phyloP scores from a whole-genome alignment of 495 filamentous ascomycete species.

The Delitschia confertaspora region DNA sequence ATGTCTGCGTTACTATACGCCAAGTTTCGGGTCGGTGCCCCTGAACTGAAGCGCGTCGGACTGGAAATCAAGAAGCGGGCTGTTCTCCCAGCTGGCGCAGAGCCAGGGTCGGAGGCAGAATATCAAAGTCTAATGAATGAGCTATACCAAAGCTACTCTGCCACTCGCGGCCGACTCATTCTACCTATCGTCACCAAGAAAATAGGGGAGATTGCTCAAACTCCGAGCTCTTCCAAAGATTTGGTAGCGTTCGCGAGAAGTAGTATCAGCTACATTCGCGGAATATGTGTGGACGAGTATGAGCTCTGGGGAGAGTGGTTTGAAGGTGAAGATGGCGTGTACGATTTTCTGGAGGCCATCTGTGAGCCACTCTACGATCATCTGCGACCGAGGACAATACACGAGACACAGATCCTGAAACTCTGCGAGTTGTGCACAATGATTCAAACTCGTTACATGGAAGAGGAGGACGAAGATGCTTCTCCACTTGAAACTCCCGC shows the following conservation, averaged over 20 bases:
- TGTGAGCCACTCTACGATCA: slow-evolving; percentile 71
- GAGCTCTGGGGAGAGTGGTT: slow-evolving; percentile 72
- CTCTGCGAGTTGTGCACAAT: slow-evolving; percentile 74
- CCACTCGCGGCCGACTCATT: slow-evolving; percentile 46
- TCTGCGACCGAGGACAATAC: slow-evolving; percentile 58
- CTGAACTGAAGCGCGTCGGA: slow-evolving; percentile 57
- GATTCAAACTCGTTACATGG: slow-evolving; percentile 74
- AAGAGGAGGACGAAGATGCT: slow-evolving; percentile 49
- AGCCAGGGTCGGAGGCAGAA: slow-evolving; percentile 55
- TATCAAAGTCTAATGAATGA: slow-evolving; percentile 58
- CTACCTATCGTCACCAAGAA: slow-evolving; percentile 50
- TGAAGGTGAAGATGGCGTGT: slow-evolving; percentile 56
- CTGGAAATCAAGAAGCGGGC: slow-evolving; percentile 62
- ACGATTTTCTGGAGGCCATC: slow-evolving; percentile 63
- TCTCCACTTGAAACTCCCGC: slow-evolving; percentile 42
- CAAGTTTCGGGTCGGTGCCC: slow-evolving; percentile 63
- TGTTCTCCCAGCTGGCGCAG: slow-evolving; percentile 49
- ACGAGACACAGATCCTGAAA: slow-evolving; percentile 61
- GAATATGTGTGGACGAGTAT: slow-evolving; percentile 64
- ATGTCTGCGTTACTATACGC: slow-evolving; percentile 69
- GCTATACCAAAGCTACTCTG: slow-evolving; percentile 57
- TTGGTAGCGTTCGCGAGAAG: slow-evolving; percentile 60
- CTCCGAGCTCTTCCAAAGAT: slow-evolving; percentile 58
- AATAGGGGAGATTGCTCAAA: slow-evolving; percentile 54
- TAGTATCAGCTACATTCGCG: slow-evolving; percentile 61